Evolutionary conservation across 2,329 filamentous ascomycete species (phyloP), one percentile per base, ranked within the genome.

Genomic region (Fusarium transvaalense): DNA sequence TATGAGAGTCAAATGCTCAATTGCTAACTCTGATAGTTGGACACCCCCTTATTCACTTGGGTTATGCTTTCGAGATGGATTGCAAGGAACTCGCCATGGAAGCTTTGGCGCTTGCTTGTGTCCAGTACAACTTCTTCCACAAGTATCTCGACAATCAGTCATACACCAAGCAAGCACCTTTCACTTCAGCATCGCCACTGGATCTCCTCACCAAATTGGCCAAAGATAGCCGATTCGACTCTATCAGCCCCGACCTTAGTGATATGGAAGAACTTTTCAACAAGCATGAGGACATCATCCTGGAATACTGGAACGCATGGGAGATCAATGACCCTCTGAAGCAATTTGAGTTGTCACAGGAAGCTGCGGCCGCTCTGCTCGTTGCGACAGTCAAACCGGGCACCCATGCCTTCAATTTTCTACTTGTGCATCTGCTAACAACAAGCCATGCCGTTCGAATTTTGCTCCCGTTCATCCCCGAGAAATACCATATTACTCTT

Each of bases 241-340:
- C 83, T 71, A 76, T 85, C 15, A 78, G 84, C 9, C 83, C 85
- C 1, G 88, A 87, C 2, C 79, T 83, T 48, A 82, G 85, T 35
- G 92, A 96, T 72, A 83, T 97, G 52, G 83, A 88, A 6, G 80
- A 81, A 3, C 82, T 97, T 10, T 90, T 97, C 64, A 79, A 86
- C 35, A 82, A 91, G 62, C 86, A 91, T 53, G 91, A 95, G 74
- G 83, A 86, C 15, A 84, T 89, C 0, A 82, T 97, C 17, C 79
- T 97, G 45, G 91, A 97, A 71, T 93, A 98, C 81, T 98, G 94
- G 93, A 96, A 97, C 70, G 90, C 91, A 5, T 97, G 94, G 94
- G 83, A 85, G 12, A 84, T 97, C 23, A 80, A 84, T 10, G 85
- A 94, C 63, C 90, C 92, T 1, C 84, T 85, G n/a, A 84, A 86